Evolutionary conservation across 176 grass and related monocot species (phyloP).

Genomic region (Calamus simplicifolius): DNA sequence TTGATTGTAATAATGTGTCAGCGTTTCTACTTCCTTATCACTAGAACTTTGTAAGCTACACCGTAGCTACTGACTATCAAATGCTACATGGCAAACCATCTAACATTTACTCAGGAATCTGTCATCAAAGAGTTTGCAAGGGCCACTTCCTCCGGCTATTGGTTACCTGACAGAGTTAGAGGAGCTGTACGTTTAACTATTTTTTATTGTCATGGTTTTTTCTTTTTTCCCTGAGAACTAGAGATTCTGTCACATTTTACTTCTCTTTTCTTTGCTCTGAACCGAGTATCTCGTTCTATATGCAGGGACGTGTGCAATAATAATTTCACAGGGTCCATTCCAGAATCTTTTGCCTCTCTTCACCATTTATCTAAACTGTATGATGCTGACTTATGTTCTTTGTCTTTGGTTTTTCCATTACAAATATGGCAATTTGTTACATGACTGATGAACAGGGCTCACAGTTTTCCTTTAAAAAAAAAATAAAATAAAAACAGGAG

Average conservation of each 20-base stretch:
- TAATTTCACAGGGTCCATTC: constrained; percentile 55
- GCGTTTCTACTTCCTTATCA: too few species aligned
- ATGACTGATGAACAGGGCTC: too few species aligned
- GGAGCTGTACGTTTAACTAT: constrained; percentile 39
- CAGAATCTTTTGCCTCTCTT: constrained; percentile 39
- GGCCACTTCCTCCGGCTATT: constrained; percentile 25
- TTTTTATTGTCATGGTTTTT: constrained; percentile 3
- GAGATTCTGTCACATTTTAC: too few species aligned
- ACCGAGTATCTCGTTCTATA: neutral
- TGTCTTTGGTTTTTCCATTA: too few species aligned
- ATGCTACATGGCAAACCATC: constrained; percentile 1
- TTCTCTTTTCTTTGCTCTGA: too few species aligned
- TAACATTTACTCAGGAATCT: constrained; percentile 40
- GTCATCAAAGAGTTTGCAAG: constrained; percentile 44
- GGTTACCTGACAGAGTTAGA: constrained; percentile 34
- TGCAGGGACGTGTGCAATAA: constrained; percentile 46
- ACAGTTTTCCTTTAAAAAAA: too few species aligned
- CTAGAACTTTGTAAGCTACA: too few species aligned
- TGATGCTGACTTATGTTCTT: constrained; percentile 13
- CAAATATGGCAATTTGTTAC: too few species aligned
- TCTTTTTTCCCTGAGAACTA: neutral
- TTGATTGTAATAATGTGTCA: too few species aligned
- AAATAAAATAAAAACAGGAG: too few species aligned
- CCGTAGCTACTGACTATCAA: too few species aligned
- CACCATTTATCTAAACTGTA: constrained; percentile 39